Base-by-base conservation (phyloP, 352 stramenopile species). In the Phytophthora niederhauseri region DNA sequence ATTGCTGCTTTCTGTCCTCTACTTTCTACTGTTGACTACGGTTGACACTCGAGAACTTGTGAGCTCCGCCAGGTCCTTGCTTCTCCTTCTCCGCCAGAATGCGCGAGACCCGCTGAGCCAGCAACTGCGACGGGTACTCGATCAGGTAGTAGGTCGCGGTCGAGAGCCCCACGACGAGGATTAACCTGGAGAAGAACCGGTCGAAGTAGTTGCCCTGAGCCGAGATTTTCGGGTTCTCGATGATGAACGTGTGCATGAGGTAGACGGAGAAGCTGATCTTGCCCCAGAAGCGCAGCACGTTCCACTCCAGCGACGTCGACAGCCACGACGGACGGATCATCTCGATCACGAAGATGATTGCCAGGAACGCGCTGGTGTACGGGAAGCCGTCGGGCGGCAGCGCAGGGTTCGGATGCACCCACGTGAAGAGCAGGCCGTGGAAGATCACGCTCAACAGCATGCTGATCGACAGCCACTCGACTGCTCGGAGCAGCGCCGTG, bases 101-200 rank as follows among this genome's bases (percentile, higher is more conserved):
- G 11, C 36, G 61, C 2, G 68, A 71, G 19, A 75, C 61, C 28
- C 65, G 62, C 12, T 61, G 59, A 6, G 81, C 77, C 12, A 84
- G 20, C 3, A 75, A 55, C 41, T 80, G 77, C 4, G 75, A 85
- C 48, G 79, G 79, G 30, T 80, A 77, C 61, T 90, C 79, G 38
- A 90, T 26, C 2, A 77, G 19, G 20, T 78, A 71, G 43, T 85
- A 88, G 1, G 75, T 76, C 46, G 58, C 43, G 0, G 74, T 82
- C 26, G 70, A 61, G 17, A 75, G 14, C 68, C 26, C 60, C n/a
- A 69, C 14, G 31, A 77, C 51, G 43, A 85, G 64, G 12, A 61
- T 53, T 19, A 82, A 71, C 24, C 64, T 38, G 0, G 71, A 72
- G 15, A 81, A 78, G 49, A 86, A 72, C 6, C 63, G 61, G 54